Evolutionary conservation across 805 yeast genomes (phyloP).

Genomic region (Candida montana): DNA sequence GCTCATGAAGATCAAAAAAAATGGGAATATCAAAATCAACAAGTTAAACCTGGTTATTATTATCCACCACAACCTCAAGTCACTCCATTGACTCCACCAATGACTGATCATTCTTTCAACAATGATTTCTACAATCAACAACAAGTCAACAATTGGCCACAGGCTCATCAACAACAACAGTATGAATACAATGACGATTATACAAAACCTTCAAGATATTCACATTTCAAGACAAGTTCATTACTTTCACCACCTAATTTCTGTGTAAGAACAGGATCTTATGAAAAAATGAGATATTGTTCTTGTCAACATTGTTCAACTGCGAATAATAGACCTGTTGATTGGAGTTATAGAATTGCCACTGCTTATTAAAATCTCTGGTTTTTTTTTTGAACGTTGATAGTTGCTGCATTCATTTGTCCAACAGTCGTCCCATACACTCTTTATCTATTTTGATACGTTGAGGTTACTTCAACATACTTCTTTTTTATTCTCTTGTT

Average conservation of each 20-base stretch:
- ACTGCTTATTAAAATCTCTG: conserved; percentile 9
- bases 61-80: conserved; percentile 15
- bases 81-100: conserved; percentile 21
- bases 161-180: background rate
- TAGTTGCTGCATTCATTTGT: too few species aligned
- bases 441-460: background rate
- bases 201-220: conserved; percentile 6
- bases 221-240: conserved; percentile 17
- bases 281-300: conserved; percentile 17
- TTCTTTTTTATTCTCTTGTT: too few species aligned
- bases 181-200: conserved; percentile 8
- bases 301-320: conserved; percentile 22
- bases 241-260: conserved; percentile 18
- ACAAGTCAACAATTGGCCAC: conserved; percentile 6
- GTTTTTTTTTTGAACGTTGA: conserved; percentile 2
- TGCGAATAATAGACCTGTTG: conserved; percentile 14
- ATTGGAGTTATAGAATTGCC: conserved; percentile 20
- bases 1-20: conserved; percentile 19
- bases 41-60: conserved; percentile 4
- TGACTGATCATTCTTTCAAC: conserved; percentile 9
- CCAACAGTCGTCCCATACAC: too few species aligned
- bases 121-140: conserved; percentile 9
- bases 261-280: conserved; percentile 23
- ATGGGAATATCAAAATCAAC: conserved; percentile 11
- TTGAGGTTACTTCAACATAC: too few species aligned